Evolutionary conservation across 2,329 filamentous ascomycete species (phyloP), one percentile per base, ranked within the genome.

Genomic region (Alternaria metachromatica): DNA sequence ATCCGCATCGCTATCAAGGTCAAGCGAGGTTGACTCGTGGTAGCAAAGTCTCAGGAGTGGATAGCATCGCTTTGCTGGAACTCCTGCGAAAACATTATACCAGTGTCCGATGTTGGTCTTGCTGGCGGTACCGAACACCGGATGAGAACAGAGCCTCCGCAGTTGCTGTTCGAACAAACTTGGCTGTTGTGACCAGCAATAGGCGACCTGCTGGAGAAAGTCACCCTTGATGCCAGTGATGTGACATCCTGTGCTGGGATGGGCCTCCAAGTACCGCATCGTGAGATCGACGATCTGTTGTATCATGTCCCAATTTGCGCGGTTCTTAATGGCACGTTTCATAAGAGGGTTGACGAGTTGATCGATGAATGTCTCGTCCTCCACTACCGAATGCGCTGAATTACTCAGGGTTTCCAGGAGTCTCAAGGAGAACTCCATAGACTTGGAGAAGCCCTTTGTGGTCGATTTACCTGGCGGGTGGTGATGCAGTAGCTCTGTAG

Each of bases 391-490:
- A 1, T 26, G 13, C 12, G 58, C 55, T 18, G 62, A 56, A 7
- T 65, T 41, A 2, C 59, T 54, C 8, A 75, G 21, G 5, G 15
- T 60, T 20, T 56, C 53, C 11, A 78, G 58, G 9, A 74, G 33
- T 0, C 64, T 48, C 1, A 76, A 45, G 7, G 72, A 70, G 56
- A 77, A 78, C 2, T 64, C 25, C 76, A 78, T 78, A 2, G 75
- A 75, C 3, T 64, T 60, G 5, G 75, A 76, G 44, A 76, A 66
- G 4, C 69, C 64, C 11, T 25, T 51, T 8, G 55, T 25, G 15
- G 28, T 18, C 8, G 61, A 55, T 11, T 44, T 54, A 6, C 30
- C 21, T 11, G 67, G 37, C 10, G 72, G 71, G 21, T 58, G 71
- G 9, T 58, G 51, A 13, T 45, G 63, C 21, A 70, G 21, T 43